Conservation (phyloP, 148 eudicot genomes). For the Rhododendron ferrugineum region DNA sequence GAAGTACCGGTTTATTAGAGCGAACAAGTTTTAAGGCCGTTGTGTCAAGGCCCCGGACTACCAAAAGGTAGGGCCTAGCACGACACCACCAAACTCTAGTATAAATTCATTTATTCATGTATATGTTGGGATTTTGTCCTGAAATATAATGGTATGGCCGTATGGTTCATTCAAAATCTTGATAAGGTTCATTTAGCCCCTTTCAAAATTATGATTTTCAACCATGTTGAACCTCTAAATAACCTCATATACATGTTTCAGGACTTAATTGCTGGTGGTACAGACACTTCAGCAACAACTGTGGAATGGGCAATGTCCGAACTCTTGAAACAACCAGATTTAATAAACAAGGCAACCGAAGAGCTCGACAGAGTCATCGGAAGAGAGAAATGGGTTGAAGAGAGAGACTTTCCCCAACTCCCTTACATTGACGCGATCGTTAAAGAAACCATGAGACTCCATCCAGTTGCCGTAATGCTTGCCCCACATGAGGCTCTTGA, state of each 20-base stretch:
- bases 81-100: no score
- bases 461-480: constrained; percentile 1
- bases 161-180: no score
- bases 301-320: constrained; percentile 11
- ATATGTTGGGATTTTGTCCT: no score
- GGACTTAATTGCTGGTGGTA: constrained; percentile 8
- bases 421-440: constrained; percentile 5
- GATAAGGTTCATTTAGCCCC: no score
- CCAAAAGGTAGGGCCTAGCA: no score
- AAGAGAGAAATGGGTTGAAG: constrained; percentile 13
- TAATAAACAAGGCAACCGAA: neutral
- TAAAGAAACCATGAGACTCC: constrained; percentile 5
- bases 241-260: neutral
- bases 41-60: no score
- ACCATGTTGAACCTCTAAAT: no score
- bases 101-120: no score
- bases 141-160: no score
- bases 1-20: no score
- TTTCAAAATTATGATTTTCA: no score
- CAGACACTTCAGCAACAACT: constrained; percentile 6
- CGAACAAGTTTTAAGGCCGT: no score
- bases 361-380: neutral
- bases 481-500: neutral
- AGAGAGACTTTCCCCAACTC: constrained; percentile 3
- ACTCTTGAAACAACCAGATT: neutral